phyloP scores from a whole-genome alignment of 1,284 basidiomycete species.

The Trametes pubescens region DNA sequence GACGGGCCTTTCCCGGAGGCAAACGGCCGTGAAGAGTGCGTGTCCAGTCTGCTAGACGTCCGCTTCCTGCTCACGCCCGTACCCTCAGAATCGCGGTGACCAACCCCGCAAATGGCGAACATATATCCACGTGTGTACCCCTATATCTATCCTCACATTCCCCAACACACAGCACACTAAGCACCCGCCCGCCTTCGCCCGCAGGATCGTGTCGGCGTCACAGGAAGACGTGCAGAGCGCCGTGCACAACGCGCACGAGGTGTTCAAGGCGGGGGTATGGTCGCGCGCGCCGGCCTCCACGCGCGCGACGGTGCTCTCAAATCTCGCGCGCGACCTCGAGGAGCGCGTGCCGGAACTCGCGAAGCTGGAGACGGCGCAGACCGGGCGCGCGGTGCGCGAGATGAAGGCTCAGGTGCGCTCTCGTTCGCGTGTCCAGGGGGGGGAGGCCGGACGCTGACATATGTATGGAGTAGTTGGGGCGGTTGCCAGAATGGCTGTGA shows the following conservation, averaged over 20 bases:
- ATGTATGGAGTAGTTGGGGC: constrained; percentile 48
- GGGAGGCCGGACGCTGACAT: neutral
- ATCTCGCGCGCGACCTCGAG: constrained; percentile 69
- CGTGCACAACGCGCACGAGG: constrained; percentile 62
- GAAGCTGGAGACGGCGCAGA: constrained; percentile 75
- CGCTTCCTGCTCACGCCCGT: neutral
- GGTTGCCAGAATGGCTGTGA: constrained; percentile 85
- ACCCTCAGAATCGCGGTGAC: constrained; percentile 57
- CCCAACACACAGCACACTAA: too few relatives aligned
- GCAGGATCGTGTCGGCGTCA: constrained; percentile 42
- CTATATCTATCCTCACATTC: neutral
- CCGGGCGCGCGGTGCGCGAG: constrained; percentile 78
- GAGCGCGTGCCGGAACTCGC: constrained; percentile 65
- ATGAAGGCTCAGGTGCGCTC: constrained; percentile 70
- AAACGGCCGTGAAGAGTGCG: constrained; percentile 38
- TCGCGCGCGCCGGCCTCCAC: constrained; percentile 62
- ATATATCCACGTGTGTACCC: constrained; percentile 61
- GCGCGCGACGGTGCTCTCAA: constrained; percentile 71
- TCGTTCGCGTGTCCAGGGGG: neutral
- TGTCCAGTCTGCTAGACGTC: neutral
- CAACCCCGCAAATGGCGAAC: constrained; percentile 73
- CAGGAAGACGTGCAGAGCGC: constrained; percentile 58
- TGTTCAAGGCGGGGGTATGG: constrained; percentile 75
- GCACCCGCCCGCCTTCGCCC: neutral
- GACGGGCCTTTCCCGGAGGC: constrained; percentile 31